A percentile compares a stretch with the other conserved stretches of the same genome.
Conservation (phyloP, 805 yeast species). For the Candida wancherniae region DNA sequence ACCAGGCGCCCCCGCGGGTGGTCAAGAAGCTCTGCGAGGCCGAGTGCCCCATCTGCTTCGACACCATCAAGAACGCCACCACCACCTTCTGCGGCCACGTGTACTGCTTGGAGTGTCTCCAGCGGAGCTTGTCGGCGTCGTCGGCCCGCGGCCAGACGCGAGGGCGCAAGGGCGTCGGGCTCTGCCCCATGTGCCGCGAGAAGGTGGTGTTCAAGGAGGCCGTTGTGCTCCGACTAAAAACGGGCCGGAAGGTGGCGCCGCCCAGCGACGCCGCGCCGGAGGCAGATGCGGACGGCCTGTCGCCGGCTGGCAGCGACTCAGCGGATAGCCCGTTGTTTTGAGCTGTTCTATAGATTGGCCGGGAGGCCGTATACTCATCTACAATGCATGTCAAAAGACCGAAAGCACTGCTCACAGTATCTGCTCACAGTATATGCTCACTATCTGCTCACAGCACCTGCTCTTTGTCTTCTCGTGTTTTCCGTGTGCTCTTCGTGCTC, state of each 20-base stretch:
- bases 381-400: no score
- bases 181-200: slow-evolving; percentile 42
- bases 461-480: no score
- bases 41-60: slow-evolving; percentile 44
- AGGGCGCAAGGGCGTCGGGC: slow-evolving; percentile 35
- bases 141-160: slow-evolving; percentile 40
- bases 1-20: slow-evolving; percentile 19
- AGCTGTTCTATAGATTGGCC: no score
- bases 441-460: no score
- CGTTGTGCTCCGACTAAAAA: slow-evolving; percentile 15
- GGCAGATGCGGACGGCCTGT: neutral
- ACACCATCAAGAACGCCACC: slow-evolving; percentile 36
- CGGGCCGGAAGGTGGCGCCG: slow-evolving; percentile 10
- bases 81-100: slow-evolving; percentile 41
- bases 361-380: no score
- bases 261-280: slow-evolving; percentile 3
- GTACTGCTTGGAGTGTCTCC: slow-evolving; percentile 40
- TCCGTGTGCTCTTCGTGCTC: no score
- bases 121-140: slow-evolving; percentile 35
- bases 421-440: no score
- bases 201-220: slow-evolving; percentile 36
- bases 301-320: neutral
- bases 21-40: slow-evolving; percentile 31
- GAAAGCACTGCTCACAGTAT: no score
- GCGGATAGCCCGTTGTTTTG: no score